Percentiles rank a stretch among this genome's conserved stretches.
phyloP scores from a whole-genome alignment of 257 asterid genomes.

The Osmanthus fragrans region DNA sequence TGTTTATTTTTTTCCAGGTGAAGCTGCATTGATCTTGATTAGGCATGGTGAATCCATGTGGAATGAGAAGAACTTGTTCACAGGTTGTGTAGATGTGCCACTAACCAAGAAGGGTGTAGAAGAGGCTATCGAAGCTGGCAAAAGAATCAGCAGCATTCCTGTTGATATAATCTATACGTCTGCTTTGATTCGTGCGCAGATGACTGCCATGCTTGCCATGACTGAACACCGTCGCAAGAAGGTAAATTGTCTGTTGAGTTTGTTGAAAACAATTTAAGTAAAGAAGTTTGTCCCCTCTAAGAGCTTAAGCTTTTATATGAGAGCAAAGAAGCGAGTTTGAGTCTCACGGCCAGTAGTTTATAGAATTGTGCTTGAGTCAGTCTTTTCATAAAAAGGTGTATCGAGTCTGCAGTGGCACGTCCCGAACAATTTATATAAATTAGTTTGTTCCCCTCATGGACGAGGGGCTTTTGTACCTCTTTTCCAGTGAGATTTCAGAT shows the following conservation, averaged over 20 bases:
- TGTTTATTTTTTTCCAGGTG: slow-evolving; percentile 45
- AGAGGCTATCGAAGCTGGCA: slow-evolving; percentile 97
- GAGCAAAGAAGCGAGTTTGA: background rate
- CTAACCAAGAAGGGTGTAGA: slow-evolving; percentile 89
- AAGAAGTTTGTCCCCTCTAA: background rate
- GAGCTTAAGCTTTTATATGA: background rate
- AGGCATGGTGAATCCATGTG: slow-evolving; percentile 99
- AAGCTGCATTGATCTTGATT: slow-evolving; percentile 87
- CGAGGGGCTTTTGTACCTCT: background rate
- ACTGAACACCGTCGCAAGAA: slow-evolving; percentile 97
- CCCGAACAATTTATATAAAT: background rate
- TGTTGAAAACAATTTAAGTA: background rate
- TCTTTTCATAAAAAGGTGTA: no score
- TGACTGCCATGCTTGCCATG: slow-evolving; percentile 99
- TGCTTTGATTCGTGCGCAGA: slow-evolving; percentile 89
- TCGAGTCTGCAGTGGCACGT: no score
- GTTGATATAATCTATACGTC: slow-evolving; percentile 91
- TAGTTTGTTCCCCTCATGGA: background rate
- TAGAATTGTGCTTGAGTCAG: background rate
- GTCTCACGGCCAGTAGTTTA: background rate
- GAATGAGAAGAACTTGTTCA: slow-evolving; percentile 98
- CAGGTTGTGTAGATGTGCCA: slow-evolving; percentile 98
- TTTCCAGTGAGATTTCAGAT: background rate
- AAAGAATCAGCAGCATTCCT: slow-evolving; percentile 91
- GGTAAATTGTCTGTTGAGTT: slow-evolving; percentile 35